Evolutionary conservation across 768 basidiomycete species (phyloP), one percentile per base, ranked within the genome.

Genomic region (Russula foetens): DNA sequence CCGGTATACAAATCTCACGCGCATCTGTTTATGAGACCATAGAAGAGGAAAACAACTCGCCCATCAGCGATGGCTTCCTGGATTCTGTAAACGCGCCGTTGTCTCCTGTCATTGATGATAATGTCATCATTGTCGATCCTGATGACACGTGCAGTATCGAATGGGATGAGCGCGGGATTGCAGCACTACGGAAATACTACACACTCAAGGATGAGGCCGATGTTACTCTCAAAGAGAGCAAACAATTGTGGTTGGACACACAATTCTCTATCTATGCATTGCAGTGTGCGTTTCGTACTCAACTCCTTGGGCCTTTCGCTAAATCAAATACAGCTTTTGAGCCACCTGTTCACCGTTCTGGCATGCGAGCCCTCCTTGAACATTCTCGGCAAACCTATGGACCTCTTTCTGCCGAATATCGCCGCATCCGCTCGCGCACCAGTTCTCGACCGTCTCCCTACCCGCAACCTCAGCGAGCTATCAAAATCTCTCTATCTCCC

Each of bases 1-100:
- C 87, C 1, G 79, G 83, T 50, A 79, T 81, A 29, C 80, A 81
- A 21, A 77, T 80, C 9, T 85, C 85, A 14, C 78, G 85, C 4
- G 74, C 82, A 0, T 90, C 89, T 0, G 79, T 88, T 0, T 91
- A 90, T 64, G 89, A 90, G 69, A 90, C 86, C 0, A 91, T 92
- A 50, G 79, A 89, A 57, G 90, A 92, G 66, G 90, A 91, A 63
- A 53, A 68, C 28, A 68, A 60, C 9, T 67, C 66, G 21, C 75
- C 76, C 0, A 41, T 50, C 4, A 43, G 43, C 23, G 48, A 51
- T 29, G 24, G 11, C 15, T 47, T 63, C 57, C 46, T 55, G 14
- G 63, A 59, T 38, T 24, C 44, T 19, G 53, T 35, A 12, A 67
- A 39, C 46, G 54, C n/a, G 41, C 45, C 21, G 7, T 49, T 41